Percentiles rank a stretch among this genome's conserved stretches.
phyloP scores from a whole-genome alignment of 1,139 yeast species.

The Kodamaea sp. region DNA sequence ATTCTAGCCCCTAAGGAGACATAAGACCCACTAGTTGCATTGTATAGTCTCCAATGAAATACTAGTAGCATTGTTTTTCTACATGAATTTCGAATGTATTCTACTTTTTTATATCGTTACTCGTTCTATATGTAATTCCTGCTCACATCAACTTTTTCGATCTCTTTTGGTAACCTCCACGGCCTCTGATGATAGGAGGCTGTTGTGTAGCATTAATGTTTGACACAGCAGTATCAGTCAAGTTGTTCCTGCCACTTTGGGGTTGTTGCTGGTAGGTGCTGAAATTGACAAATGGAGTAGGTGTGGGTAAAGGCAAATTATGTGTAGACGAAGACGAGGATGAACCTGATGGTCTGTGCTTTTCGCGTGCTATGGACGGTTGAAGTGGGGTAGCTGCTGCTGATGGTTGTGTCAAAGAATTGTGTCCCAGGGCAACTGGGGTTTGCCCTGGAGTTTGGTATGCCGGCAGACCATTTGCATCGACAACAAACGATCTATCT shows the following conservation, averaged over 20 bases:
- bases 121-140: background rate
- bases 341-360: background rate
- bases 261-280: background rate
- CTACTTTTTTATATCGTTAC: too few relatives aligned
- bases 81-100: too few relatives aligned
- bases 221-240: conserved; percentile 4
- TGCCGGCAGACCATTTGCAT: conserved; percentile 5
- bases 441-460: conserved; percentile 14
- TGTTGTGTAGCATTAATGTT: conserved; percentile 9
- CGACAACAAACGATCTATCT: conserved; percentile 4
- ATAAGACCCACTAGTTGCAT: too few relatives aligned
- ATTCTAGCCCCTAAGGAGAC: too few relatives aligned
- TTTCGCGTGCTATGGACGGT: too few relatives aligned
- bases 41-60: too few relatives aligned
- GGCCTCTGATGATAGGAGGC: conserved; percentile 41
- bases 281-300: background rate
- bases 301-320: conserved; percentile 1
- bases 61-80: too few relatives aligned
- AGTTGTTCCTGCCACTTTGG: too few relatives aligned
- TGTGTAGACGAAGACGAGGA: background rate
- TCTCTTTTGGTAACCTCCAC: conserved; percentile 51
- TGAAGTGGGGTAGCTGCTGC: too few relatives aligned
- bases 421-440: conserved; percentile 5
- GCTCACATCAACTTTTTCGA: conserved; percentile 31
- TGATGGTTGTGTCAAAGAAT: conserved; percentile 2